Conservation (phyloP, 352 stramenopile genomes). For the Phytopythium ostracodes region DNA sequence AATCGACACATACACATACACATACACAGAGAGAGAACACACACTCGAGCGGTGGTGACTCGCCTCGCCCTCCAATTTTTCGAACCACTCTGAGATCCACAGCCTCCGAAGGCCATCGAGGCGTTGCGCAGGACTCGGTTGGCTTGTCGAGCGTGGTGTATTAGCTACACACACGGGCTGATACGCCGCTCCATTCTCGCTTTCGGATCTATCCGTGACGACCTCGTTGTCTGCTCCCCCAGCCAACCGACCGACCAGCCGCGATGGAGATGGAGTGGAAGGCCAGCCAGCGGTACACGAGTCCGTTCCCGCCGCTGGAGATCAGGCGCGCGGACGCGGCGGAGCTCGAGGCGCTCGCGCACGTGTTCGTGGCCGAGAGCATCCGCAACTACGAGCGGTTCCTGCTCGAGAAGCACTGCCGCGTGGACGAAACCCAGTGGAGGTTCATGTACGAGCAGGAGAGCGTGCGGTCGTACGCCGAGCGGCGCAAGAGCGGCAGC, state of each 20-base stretch:
- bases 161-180: too few relatives aligned
- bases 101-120: too few relatives aligned
- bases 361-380: constrained; percentile 23
- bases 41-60: too few relatives aligned
- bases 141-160: too few relatives aligned
- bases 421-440: constrained; percentile 25
- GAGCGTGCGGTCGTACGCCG: constrained; percentile 25
- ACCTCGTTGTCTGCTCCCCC: too few relatives aligned
- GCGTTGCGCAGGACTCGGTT: too few relatives aligned
- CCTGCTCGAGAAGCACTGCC: constrained; percentile 13
- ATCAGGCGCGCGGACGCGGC: constrained; percentile 17
- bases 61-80: too few relatives aligned
- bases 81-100: too few relatives aligned
- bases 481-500: constrained; percentile 8
- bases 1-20: too few relatives aligned
- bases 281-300: constrained; percentile 19
- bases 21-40: too few relatives aligned
- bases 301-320: constrained; percentile 22
- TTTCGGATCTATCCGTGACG: not conserved
- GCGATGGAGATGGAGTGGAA: constrained; percentile 20
- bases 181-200: not conserved
- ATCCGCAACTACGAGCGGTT: constrained; percentile 30
- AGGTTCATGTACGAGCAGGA: constrained; percentile 38
- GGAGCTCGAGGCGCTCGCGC: constrained; percentile 26
- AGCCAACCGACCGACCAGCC: too few relatives aligned